Evolutionary conservation across 1,284 basidiomycete species (phyloP), one percentile per base, ranked within the genome.

Genomic region (Trichosporon sp.): DNA sequence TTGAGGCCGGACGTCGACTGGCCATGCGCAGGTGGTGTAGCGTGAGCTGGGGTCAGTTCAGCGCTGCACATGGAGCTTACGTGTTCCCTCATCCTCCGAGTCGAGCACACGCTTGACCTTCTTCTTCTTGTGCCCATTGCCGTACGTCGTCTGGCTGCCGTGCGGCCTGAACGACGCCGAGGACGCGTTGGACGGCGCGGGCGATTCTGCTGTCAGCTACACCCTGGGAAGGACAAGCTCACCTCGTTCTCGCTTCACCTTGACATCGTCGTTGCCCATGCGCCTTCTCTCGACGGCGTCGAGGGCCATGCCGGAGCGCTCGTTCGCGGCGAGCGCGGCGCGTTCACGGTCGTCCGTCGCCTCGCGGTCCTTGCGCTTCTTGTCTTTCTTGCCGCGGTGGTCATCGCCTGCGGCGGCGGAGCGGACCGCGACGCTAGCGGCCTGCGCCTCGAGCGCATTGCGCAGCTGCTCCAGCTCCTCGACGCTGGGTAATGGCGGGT

Each of bases 51-150:
- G 66, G 65, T 35, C 32, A 42, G 32, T 53, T 47, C 21, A 51
- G 21, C 4, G 18, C 25, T 12, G 23, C 51, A 69, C 56, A 65
- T 9, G 62, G 18, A 65, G 79, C 88, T 87, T 87, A 83, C 85
- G 84, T 75, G 91, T 89, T 27, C 84, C 81, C 75, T 93, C 92
- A 75, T 90, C 91, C 29, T 89, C 89, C 31, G 90, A 90, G 13
- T 85, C 82, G 27, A 92, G 88, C 67, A 81, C 76, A 13, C 90
- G 87, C 85, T 92, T 92, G 80, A 90, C 89, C 78, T 92, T 92
- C 84, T 93, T 92, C 84, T 92, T 92, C 85, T 92, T 92, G 80
- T 89, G 88, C 83, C 89, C 75, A 32, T 72, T 69, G 18, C 75
- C 78, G 66, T 81, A 80, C 29, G 79, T 78, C n/a, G 75, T 68